These are phyloP conservation scores for Dacryopinax primogenitus DNA, from an alignment of 768 basidiomycete genomes.

Conservation along the genomic window DNA sequence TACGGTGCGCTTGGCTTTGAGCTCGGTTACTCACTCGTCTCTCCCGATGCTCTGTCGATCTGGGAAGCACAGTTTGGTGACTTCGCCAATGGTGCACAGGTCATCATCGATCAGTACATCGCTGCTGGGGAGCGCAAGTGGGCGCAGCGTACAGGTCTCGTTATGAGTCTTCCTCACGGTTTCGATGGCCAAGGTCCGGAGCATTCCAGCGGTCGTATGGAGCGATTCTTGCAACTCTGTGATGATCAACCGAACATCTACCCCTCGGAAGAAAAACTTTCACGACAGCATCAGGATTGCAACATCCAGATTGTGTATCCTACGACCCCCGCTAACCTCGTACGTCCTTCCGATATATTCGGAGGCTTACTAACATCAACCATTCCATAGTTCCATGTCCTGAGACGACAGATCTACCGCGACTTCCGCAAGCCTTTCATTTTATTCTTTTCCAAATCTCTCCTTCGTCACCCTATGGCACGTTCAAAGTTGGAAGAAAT, in stretches of 20 bases:
- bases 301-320: slow-evolving; percentile 99
- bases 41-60: slow-evolving; percentile 82
- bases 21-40: slow-evolving; percentile 95
- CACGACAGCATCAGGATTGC: slow-evolving; percentile 95
- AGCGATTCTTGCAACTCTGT: slow-evolving; percentile 94
- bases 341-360: background rate
- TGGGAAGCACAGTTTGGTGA: slow-evolving; percentile 99
- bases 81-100: slow-evolving; percentile 94
- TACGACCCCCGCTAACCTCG: slow-evolving; percentile 88
- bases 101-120: slow-evolving; percentile 98
- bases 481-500: slow-evolving; percentile 81
- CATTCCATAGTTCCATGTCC: slow-evolving; percentile 59
- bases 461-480: slow-evolving; percentile 91
- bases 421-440: slow-evolving; percentile 99
- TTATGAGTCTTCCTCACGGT: slow-evolving; percentile 82
- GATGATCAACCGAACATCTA: slow-evolving; percentile 90
- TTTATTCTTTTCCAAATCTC: slow-evolving; percentile 91
- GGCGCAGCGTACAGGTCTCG: slow-evolving; percentile 85
- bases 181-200: slow-evolving; percentile 98
- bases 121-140: slow-evolving; percentile 96
- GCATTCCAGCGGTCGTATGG: slow-evolving; percentile 89
- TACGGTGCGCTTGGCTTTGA: slow-evolving; percentile 93
- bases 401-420: slow-evolving; percentile 90
- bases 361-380: background rate
- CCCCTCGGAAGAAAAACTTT: slow-evolving; percentile 79